Conservation (phyloP, 441 rosid species). For the Mallotus japonicus region DNA sequence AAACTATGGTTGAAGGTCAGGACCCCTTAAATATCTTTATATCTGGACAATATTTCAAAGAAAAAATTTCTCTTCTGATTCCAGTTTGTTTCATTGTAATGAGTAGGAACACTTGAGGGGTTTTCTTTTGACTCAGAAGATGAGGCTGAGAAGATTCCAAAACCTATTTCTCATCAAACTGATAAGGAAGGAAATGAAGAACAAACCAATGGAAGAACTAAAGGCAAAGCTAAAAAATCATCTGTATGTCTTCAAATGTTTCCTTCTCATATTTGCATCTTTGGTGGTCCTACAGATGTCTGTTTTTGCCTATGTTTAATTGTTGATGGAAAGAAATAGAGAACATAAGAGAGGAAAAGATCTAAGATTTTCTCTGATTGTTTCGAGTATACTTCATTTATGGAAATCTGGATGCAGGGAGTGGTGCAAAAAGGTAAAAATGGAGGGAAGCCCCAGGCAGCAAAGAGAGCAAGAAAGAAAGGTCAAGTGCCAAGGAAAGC, state of each 20-base stretch:
- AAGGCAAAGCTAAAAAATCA: constrained; percentile 58
- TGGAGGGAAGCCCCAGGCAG: constrained; percentile 53
- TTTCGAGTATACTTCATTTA: constrained; percentile 2
- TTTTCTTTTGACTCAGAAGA: constrained; percentile 84
- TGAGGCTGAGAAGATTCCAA: constrained; percentile 60
- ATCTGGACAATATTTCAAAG: neutral
- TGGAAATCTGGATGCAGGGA: constrained; percentile 40
- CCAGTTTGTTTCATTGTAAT: constrained; percentile 13
- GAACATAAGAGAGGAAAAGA: neutral
- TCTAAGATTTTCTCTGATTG: neutral
- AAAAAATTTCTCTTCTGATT: neutral
- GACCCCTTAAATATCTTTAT: constrained; percentile 11
- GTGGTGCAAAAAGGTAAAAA: constrained; percentile 44
- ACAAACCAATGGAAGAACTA: constrained; percentile 46
- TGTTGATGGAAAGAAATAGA: neutral
- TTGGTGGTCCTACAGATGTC: neutral
- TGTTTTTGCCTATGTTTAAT: neutral
- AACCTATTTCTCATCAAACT: constrained; percentile 41
- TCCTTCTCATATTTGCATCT: neutral
- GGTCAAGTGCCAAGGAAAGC: constrained; percentile 45
- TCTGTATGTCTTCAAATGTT: constrained; percentile 42
- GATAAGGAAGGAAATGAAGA: constrained; percentile 58
- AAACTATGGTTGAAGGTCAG: constrained; percentile 96
- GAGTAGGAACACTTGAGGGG: constrained; percentile 83
- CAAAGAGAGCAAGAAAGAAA: constrained; percentile 60